A percentile compares a stretch with the other conserved stretches of the same genome.
Evolutionary conservation across 164 flowering plant species (phyloP).

Genomic region (Magnolia changhungtana): DNA sequence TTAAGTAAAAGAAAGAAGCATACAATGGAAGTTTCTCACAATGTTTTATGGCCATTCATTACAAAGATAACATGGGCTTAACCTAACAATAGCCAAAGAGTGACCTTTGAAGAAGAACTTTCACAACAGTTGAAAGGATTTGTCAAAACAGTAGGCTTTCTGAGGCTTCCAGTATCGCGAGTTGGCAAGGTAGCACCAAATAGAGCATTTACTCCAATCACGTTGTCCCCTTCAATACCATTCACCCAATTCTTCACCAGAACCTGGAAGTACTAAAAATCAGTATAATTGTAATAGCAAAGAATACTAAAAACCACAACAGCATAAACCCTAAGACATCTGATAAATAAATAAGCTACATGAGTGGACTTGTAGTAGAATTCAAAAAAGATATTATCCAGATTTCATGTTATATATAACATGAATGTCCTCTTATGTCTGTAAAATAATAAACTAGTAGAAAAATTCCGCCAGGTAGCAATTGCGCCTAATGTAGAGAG

Average conservation of each 20-base stretch:
- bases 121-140: conserved; percentile 55
- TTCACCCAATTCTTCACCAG: conserved; percentile 67
- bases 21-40: background rate
- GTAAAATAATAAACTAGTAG: too few relatives aligned
- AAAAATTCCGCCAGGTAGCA: too few relatives aligned
- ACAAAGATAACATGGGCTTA: background rate
- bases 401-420: too few relatives aligned
- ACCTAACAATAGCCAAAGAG: conserved; percentile 1
- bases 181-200: conserved; percentile 65
- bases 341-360: background rate
- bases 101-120: conserved; percentile 49
- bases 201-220: conserved; percentile 55
- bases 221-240: conserved; percentile 39
- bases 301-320: background rate
- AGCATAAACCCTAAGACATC: background rate
- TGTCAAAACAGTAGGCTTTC: conserved; percentile 41
- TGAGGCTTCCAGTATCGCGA: conserved; percentile 26
- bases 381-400: too few relatives aligned
- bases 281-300: background rate
- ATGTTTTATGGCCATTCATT: background rate
- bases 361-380: too few relatives aligned
- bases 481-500: too few relatives aligned
- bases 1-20: background rate
- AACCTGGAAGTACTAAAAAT: conserved; percentile 42
- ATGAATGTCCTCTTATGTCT: background rate